Evolutionary conservation across 2,329 filamentous ascomycete genomes (phyloP), one percentile per base, ranked within the genome.

Genomic region (Escovopsis sp.): DNA sequence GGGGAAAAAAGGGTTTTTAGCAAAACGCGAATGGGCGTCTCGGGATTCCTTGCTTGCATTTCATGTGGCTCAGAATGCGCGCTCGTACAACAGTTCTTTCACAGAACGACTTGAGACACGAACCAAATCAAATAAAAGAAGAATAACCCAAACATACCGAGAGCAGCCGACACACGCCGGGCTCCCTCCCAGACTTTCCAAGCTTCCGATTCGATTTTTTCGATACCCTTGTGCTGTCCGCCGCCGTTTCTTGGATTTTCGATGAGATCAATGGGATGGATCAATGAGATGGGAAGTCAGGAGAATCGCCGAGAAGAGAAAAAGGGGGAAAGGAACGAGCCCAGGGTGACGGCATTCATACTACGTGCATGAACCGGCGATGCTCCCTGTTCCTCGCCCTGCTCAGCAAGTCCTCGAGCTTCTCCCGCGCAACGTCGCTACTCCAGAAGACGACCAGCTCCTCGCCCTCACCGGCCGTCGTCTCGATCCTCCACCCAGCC

Each of bases 31-130:
- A 61, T 62, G 62, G 70, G 70, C 70, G 69, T 73, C 68, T 68
- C 63, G 66, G 68, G 65, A 68, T 67, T 68, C 63, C 65, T 68
- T 68, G 64, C 66, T 68, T 68, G 64, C 66, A 67, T 69, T 68
- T 69, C 57, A 59, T 60, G 60, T 62, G 58, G 28, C 56, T 62
- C 57, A 58, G 57, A 56, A 58, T 52, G 54, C 53, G 54, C 57
- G 53, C 57, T 61, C 59, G 55, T 50, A 61, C 62, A 62, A 56
- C 55, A 53, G 53, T 9, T 9, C 11, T 9, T 54, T 49, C 58
- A 57, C 58, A 57, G 54, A 58, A 46, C 55, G 52, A 59, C 55
- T 59, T 55, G 56, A 61, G 51, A 56, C 53, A 56, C 53, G 41
- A 44, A 33, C 26, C 23, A 30, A 40, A 33, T 38, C 39, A 26